These are phyloP conservation scores for Dichotomocladium elegans DNA, from an alignment of 371 early-diverging fungal species.

Conservation along the genomic window DNA sequence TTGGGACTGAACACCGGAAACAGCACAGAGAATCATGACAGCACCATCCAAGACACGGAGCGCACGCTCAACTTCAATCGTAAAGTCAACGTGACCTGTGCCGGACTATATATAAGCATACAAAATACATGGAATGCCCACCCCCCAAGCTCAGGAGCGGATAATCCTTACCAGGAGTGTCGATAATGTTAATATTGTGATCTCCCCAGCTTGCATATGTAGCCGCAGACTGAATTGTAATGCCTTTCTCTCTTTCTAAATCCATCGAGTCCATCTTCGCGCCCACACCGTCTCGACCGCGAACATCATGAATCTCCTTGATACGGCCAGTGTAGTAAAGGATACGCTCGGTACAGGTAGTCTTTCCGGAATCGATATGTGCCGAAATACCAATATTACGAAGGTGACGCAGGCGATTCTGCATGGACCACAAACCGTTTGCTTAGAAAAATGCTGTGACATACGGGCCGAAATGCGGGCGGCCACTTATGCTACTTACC, in stretches of 20 bases:
- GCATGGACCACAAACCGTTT: not conserved
- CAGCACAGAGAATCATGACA: slow-evolving; percentile 81
- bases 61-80: slow-evolving; percentile 90
- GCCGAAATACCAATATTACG: slow-evolving; percentile 99
- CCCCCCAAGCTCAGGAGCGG: no score
- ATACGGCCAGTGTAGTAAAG: slow-evolving; percentile 96
- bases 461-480: no score
- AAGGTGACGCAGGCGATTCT: slow-evolving; percentile 58
- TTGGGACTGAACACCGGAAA: slow-evolving; percentile 88
- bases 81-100: slow-evolving; percentile 89
- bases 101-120: not conserved
- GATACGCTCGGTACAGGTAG: slow-evolving; percentile 96
- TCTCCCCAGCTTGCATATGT: slow-evolving; percentile 84
- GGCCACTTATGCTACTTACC: slow-evolving; percentile 31
- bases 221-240: slow-evolving; percentile 90
- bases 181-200: slow-evolving; percentile 85
- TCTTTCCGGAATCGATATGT: slow-evolving; percentile 98
- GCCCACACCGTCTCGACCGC: slow-evolving; percentile 95
- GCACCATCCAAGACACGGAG: slow-evolving; percentile 91
- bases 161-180: slow-evolving; percentile 71
- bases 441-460: not conserved
- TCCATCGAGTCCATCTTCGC: slow-evolving; percentile 99
- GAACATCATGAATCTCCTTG: slow-evolving; percentile 95
- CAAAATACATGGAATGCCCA: not conserved
- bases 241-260: slow-evolving; percentile 95